phyloP scores from a whole-genome alignment of 257 asterid species.

The Solanum ossicruentum region DNA sequence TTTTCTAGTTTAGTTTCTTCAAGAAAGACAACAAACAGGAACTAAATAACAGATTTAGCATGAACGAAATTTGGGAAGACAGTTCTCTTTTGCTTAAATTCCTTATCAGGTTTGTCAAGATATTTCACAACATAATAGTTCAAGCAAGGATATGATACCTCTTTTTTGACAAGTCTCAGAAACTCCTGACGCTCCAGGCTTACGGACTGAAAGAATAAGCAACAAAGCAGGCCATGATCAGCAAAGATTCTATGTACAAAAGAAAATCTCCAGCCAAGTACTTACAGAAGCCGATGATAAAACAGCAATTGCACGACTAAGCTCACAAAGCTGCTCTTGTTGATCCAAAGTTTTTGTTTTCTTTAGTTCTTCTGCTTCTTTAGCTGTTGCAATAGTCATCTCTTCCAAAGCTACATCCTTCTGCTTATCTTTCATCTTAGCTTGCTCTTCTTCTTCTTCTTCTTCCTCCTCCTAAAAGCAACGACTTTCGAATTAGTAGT shows the following conservation, averaged over 20 bases:
- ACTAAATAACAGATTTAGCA: not conserved
- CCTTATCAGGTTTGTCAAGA: not conserved
- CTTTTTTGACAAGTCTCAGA: slow-evolving; percentile 85
- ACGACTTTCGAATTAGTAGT: slow-evolving; percentile 9
- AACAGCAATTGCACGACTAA: slow-evolving; percentile 92
- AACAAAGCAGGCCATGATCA: slow-evolving; percentile 10
- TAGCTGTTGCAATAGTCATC: slow-evolving; percentile 57
- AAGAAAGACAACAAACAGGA: not conserved
- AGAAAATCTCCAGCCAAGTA: not conserved
- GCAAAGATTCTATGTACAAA: not conserved
- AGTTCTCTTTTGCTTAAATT: not conserved
- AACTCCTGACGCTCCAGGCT: slow-evolving; percentile 98
- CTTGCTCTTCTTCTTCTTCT: slow-evolving; percentile 75
- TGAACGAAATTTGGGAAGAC: not conserved
- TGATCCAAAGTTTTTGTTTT: slow-evolving; percentile 50
- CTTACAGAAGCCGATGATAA: slow-evolving; percentile 89
- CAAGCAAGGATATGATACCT: slow-evolving; percentile 35
- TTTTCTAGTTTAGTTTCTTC: not conserved
- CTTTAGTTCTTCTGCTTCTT: slow-evolving; percentile 49
- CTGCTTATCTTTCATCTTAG: slow-evolving; percentile 60
- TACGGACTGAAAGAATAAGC: slow-evolving; percentile 63
- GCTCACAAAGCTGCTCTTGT: slow-evolving; percentile 85
- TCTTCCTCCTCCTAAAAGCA: slow-evolving; percentile 81
- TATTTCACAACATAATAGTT: not conserved
- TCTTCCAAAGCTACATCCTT: slow-evolving; percentile 94